Evolutionary conservation across 2,329 filamentous ascomycete species (phyloP), one percentile per base, ranked within the genome.

Genomic region (Incumbomyces delicatus): DNA sequence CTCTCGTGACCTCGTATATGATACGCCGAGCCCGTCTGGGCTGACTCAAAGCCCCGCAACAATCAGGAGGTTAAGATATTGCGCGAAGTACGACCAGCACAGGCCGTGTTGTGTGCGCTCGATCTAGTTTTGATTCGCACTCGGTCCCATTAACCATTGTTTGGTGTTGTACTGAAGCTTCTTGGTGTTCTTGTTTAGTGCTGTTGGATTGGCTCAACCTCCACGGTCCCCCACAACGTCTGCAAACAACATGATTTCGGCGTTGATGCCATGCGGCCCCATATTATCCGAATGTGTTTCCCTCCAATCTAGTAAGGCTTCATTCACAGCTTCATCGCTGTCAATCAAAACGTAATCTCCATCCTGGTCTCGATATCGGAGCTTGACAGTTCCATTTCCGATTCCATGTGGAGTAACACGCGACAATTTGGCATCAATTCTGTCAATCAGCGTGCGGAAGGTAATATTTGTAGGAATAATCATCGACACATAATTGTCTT

Each of bases 401-500:
- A 95, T 89, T 44, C 85, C 89, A 61, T 86, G 85, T 57, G 77
- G 83, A 16, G 87, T 94, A 58, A 89, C 89, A 46, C 87, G 81
- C 50, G 85, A 85, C 48, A 98, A 77, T 65, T 98, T 98, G 22
- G 88, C 87, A 61, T 98, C 92, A 58, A 98, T 95, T 10, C 92
- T 85, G 62, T 96, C 92, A 53, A 92, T 88, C 46, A 98, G 74
- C 18, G 87, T 92, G 55, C 92, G 87, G 66, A 94, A 96, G 34
- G 87, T 84, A 58, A 96, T 96, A 62, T 94, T 95, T 66, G 87
- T 94, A 29, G 87, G 85, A 35, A 95, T 94, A 10, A 98, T 90
- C n/a, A 98, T 75, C 1, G 90, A 95, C 49, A 95, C 84, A 57
- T 94, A 94, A 61, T 89, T 92, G 39, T 85, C 84, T 38, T 92